Percentiles rank a stretch among this genome's conserved stretches.
These are phyloP conservation scores for Picochlorum sp. DNA, from an alignment of 139 green algal species.

Conservation along the genomic window DNA sequence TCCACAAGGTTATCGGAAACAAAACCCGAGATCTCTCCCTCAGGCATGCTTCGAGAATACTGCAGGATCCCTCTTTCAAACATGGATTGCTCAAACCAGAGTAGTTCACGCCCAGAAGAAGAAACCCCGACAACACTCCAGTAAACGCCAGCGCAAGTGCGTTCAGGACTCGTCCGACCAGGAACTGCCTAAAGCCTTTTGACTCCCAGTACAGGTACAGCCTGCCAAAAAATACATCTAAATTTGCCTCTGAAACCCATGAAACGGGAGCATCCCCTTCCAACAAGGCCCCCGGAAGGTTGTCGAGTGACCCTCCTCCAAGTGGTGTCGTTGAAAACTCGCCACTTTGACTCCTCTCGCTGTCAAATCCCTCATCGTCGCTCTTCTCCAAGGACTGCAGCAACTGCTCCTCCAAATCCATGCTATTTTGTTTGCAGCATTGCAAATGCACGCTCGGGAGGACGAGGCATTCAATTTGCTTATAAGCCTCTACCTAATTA, in stretches of 20 bases:
- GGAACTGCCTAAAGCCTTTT: slow-evolving; percentile 62
- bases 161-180: slow-evolving; percentile 65
- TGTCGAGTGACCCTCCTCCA: no score
- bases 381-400: no score
- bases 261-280: slow-evolving; percentile 20
- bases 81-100: slow-evolving; percentile 40
- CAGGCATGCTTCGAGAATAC: slow-evolving; percentile 45
- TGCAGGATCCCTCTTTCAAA: slow-evolving; percentile 46
- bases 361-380: no score
- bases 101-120: slow-evolving; percentile 87
- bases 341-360: no score
- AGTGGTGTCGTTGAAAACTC: no score
- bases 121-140: slow-evolving; percentile 67
- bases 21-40: slow-evolving; percentile 29
- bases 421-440: no score
- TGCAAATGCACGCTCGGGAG: no score
- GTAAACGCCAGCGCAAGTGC: slow-evolving; percentile 86
- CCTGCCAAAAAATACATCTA: slow-evolving; percentile 75
- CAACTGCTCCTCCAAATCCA: no score
- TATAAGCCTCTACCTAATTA: no score
- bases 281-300: neutral
- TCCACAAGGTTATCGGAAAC: slow-evolving; percentile 34
- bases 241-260: slow-evolving; percentile 62
- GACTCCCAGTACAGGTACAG: slow-evolving; percentile 79
- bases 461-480: no score